Conservation (phyloP, 1,284 basidiomycete species). For the Naganishia cerealis region DNA sequence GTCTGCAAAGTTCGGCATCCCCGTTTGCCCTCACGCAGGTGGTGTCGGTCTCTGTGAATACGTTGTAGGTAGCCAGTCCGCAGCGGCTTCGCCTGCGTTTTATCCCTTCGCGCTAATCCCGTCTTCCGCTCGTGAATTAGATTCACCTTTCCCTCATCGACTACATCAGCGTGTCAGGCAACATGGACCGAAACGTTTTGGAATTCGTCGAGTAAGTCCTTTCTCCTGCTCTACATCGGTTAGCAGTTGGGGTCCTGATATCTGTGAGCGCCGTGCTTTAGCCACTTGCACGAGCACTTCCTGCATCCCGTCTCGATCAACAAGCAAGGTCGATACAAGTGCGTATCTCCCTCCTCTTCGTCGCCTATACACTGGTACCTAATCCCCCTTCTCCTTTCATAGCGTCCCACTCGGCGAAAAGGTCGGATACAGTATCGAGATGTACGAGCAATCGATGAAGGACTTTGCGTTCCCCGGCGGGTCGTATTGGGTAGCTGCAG, state of each 20-base stretch:
- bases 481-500: conserved; percentile 54
- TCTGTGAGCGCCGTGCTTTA: conserved; percentile 57
- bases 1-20: conserved; percentile 86
- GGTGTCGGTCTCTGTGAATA: conserved; percentile 94
- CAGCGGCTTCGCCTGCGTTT: background rate
- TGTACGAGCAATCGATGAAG: conserved; percentile 54
- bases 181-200: conserved; percentile 89
- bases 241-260: background rate
- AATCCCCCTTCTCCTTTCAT: conserved; percentile 50
- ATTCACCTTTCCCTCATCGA: conserved; percentile 68
- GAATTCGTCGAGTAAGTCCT: conserved; percentile 58
- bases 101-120: conserved; percentile 7
- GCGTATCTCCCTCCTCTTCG: conserved; percentile 55
- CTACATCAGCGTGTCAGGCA: conserved; percentile 85
- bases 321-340: conserved; percentile 75
- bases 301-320: conserved; percentile 86
- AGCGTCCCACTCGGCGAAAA: conserved; percentile 51
- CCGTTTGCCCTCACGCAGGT: conserved; percentile 91
- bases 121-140: conserved; percentile 14
- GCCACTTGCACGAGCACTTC: conserved; percentile 90
- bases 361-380: conserved; percentile 56
- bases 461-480: conserved; percentile 55
- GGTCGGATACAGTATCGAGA: conserved; percentile 56
- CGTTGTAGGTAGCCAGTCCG: conserved; percentile 64
- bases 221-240: background rate